Evolutionary conservation across 1,284 basidiomycete genomes (phyloP).

Genomic region (Ceratobasidium sp.): DNA sequence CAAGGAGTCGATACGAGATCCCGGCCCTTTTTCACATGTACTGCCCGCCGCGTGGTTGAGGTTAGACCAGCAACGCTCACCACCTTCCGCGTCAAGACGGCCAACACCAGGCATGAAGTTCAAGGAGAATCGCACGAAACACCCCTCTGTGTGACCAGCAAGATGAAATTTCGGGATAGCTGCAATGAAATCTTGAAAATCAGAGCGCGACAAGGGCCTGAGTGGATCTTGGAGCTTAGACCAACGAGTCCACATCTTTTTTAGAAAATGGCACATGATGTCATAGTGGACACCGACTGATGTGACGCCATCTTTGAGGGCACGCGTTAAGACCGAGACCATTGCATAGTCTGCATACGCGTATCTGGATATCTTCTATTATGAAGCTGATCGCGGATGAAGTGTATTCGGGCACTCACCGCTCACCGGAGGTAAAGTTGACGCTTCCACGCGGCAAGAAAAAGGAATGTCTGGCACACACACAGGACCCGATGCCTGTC

Average conservation of each 20-base stretch:
- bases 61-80: conserved; percentile 18
- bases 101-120: conserved; percentile 4
- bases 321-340: neutral
- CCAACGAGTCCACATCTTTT: neutral
- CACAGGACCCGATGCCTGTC: neutral
- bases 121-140: neutral
- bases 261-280: conserved; percentile 13
- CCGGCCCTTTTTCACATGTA: too few species aligned
- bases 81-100: conserved; percentile 15
- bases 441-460: conserved; percentile 3
- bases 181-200: neutral
- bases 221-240: neutral
- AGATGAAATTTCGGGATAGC: conserved; percentile 26
- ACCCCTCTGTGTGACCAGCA: neutral
- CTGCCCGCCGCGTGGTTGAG: conserved; percentile 6
- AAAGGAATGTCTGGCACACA: neutral
- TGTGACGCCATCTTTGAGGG: neutral
- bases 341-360: conserved; percentile 11
- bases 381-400: too few species aligned
- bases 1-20: too few species aligned
- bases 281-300: conserved; percentile 20
- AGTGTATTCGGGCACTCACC: neutral
- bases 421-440: neutral
- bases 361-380: too few species aligned
- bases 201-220: neutral